Conservation (phyloP, 805 yeast genomes). For the Candida insectorum region DNA sequence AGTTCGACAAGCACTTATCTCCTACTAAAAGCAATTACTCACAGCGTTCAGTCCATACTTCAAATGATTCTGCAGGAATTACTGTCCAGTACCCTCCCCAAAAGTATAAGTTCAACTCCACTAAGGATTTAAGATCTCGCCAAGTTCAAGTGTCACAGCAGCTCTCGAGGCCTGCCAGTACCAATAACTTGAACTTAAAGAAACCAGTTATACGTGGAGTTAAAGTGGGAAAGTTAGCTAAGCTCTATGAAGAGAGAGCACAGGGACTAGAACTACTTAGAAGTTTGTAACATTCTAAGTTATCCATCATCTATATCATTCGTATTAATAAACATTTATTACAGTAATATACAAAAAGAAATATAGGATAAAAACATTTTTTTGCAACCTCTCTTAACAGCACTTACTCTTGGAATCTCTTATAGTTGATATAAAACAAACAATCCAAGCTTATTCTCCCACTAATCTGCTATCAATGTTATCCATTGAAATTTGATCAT, state of each 20-base stretch:
- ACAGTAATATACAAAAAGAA: conserved; percentile 8
- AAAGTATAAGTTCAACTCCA: conserved; percentile 24
- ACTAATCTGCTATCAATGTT: conserved; percentile 44
- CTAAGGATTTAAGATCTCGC: background rate
- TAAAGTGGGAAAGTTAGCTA: conserved; percentile 61
- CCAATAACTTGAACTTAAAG: conserved; percentile 9
- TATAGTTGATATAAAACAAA: conserved; percentile 5
- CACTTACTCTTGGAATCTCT: no score
- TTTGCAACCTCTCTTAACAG: background rate
- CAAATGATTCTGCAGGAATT: background rate
- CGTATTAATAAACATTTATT: conserved; percentile 7
- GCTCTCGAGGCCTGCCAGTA: background rate
- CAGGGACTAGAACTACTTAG: conserved; percentile 36
- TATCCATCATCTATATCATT: no score
- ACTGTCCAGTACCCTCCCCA: conserved; percentile 36
- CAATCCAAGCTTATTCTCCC: conserved; percentile 26
- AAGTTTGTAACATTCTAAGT: conserved; percentile 20
- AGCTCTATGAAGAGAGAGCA: conserved; percentile 58
- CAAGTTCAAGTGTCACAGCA: conserved; percentile 1
- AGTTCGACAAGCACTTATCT: no score
- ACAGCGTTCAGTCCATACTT: no score
- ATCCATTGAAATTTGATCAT: conserved; percentile 37
- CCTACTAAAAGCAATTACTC: background rate
- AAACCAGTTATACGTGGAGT: conserved; percentile 50
- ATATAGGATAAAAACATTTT: conserved; percentile 2